Conservation (phyloP, 805 yeast species). For the Teunomyces panamensis region DNA sequence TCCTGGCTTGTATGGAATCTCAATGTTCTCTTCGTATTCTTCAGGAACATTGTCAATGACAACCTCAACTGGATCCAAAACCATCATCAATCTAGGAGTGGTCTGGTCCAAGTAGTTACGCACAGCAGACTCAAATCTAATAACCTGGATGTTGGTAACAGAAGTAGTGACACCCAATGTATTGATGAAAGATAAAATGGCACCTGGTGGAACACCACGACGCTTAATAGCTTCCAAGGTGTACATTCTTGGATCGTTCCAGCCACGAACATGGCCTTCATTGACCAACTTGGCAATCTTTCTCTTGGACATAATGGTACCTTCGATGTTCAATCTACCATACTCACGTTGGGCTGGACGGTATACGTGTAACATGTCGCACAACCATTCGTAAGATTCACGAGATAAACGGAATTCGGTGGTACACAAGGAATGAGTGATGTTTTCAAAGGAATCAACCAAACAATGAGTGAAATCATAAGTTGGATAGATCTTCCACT, state of each 20-base stretch:
- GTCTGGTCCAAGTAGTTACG: constrained; percentile 84
- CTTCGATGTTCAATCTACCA: constrained; percentile 93
- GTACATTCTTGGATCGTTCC: constrained; percentile 98
- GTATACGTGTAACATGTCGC: constrained; percentile 91
- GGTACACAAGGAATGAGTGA: constrained; percentile 93
- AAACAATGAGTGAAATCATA: constrained; percentile 98
- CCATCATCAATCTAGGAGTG: constrained; percentile 93
- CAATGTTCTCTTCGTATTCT: constrained; percentile 64
- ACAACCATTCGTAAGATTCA: constrained; percentile 97
- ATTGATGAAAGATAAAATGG: constrained; percentile 86
- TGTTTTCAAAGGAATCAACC: constrained; percentile 96
- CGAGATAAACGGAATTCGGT: constrained; percentile 90
- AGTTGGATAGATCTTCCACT: constrained; percentile 98
- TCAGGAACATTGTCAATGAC: constrained; percentile 79
- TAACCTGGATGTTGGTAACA: constrained; percentile 85
- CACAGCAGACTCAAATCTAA: constrained; percentile 85
- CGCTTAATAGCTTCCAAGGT: constrained; percentile 93
- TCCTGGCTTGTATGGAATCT: constrained; percentile 90
- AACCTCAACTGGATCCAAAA: constrained; percentile 81
- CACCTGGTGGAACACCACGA: constrained; percentile 99
- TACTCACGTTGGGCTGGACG: constrained; percentile 99
- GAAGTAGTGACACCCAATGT: constrained; percentile 96
- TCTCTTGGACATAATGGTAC: constrained; percentile 92
- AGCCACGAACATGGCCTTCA: constrained; percentile 79
- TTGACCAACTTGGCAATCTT: constrained; percentile 91